Evolutionary conservation across 2,329 filamentous ascomycete genomes (phyloP).

Genomic region (Alternaria solani): DNA sequence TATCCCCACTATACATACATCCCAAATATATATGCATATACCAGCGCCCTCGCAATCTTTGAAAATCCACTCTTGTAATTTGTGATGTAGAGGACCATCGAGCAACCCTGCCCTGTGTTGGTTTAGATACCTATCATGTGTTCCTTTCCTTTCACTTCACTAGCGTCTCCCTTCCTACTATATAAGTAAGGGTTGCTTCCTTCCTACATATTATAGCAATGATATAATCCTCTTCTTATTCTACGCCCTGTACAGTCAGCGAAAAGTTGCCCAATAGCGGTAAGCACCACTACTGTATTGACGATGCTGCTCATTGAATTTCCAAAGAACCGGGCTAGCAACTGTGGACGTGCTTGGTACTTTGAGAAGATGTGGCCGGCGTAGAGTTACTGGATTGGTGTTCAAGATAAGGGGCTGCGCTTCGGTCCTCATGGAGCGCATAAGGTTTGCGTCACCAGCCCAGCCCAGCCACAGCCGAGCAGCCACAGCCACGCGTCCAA

Average conservation of each 20-base stretch:
- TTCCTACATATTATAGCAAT: too few species aligned
- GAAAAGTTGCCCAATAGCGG: neutral
- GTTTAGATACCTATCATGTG: too few species aligned
- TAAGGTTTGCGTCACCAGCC: slow-evolving; percentile 14
- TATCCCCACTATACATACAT: neutral
- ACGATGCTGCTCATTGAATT: neutral
- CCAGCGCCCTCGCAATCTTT: neutral
- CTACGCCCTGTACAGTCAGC: neutral
- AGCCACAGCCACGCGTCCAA: slow-evolving; percentile 20
- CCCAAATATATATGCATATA: neutral
- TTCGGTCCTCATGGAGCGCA: neutral
- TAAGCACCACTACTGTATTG: neutral
- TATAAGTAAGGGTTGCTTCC: too few species aligned
- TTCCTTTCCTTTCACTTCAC: too few species aligned
- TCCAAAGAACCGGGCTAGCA: neutral
- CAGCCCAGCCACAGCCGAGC: slow-evolving; percentile 14
- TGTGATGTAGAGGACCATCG: neutral
- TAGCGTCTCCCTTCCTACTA: too few species aligned
- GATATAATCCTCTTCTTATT: too few species aligned
- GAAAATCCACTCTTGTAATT: neutral
- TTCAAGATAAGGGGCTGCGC: neutral
- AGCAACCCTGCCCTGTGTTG: neutral
- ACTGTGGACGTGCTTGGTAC: neutral
- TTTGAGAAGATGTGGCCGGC: neutral
- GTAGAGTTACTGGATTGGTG: neutral